Conservation (phyloP, 2,329 filamentous ascomycete species). For the Byssochlamys sp. region DNA sequence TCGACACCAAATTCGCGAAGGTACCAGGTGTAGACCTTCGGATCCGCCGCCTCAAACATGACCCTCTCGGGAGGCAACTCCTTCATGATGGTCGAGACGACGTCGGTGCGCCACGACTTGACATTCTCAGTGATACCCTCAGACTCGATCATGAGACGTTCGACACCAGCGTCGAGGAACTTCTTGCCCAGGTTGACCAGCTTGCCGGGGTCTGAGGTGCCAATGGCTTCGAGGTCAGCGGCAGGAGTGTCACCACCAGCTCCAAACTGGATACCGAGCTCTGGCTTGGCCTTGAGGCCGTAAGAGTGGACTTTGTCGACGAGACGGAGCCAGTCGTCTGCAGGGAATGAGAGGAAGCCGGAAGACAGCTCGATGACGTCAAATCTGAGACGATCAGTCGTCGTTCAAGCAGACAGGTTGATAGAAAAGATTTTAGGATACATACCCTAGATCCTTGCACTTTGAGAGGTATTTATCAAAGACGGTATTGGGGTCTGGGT, state of each 20-base stretch:
- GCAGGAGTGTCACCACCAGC: slow-evolving; percentile 46
- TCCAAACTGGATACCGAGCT: slow-evolving; percentile 49
- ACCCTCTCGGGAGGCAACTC: slow-evolving; percentile 44
- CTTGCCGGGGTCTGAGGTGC: slow-evolving; percentile 42
- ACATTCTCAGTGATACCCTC: slow-evolving; percentile 52
- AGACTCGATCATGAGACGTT: slow-evolving; percentile 51
- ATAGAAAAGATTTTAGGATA: not conserved
- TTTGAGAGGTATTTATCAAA: slow-evolving; percentile 45
- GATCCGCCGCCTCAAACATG: slow-evolving; percentile 52
- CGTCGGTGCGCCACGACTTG: slow-evolving; percentile 45
- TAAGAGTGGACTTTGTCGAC: slow-evolving; percentile 40
- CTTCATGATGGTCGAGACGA: slow-evolving; percentile 44
- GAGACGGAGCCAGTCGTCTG: slow-evolving; percentile 45
- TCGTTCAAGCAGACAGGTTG: not conserved
- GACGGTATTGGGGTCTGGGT: slow-evolving; percentile 34
- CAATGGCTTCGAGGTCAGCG: slow-evolving; percentile 38
- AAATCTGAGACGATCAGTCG: slow-evolving; percentile 27
- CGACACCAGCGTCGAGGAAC: slow-evolving; percentile 45
- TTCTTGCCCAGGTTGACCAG: slow-evolving; percentile 41
- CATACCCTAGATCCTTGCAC: slow-evolving; percentile 43
- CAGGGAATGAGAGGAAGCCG: slow-evolving; percentile 46
- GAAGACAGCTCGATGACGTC: slow-evolving; percentile 47
- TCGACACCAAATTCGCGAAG: slow-evolving; percentile 48
- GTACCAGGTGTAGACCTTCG: slow-evolving; percentile 49
- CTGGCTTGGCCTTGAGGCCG: slow-evolving; percentile 45